A percentile compares a stretch with the other conserved stretches of the same genome.
phyloP scores from a whole-genome alignment of 129 eudicot species.

The Dittrichia graveolens region DNA sequence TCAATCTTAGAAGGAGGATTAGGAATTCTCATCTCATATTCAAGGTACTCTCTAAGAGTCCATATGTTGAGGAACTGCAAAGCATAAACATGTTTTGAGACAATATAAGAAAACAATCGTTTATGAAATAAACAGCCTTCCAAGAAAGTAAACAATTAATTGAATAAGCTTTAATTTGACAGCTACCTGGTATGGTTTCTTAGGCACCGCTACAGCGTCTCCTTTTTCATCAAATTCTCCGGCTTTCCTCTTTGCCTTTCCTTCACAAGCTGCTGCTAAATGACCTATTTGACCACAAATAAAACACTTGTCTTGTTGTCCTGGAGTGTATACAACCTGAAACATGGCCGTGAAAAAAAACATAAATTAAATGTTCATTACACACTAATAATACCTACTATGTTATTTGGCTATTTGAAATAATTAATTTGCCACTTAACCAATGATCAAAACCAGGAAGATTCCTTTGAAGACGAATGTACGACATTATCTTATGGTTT shows the following conservation, averaged over 20 bases:
- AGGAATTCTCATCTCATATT: conserved; percentile 87
- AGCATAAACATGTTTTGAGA: conserved; percentile 11
- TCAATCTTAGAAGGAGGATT: conserved; percentile 65
- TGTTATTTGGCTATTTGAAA: conserved; percentile 4
- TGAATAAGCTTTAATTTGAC: conserved; percentile 1
- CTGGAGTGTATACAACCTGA: conserved; percentile 92
- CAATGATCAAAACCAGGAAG: no score
- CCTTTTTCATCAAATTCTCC: conserved; percentile 49
- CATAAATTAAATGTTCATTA: conserved; percentile 15
- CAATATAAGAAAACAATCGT: neutral
- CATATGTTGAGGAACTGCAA: conserved; percentile 93
- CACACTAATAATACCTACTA: conserved; percentile 16
- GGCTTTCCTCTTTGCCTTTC: conserved; percentile 47
- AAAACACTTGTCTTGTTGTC: conserved; percentile 95
- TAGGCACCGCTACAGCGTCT: conserved; percentile 35
- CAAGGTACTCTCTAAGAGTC: conserved; percentile 93
- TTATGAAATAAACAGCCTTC: neutral
- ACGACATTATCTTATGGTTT: no score
- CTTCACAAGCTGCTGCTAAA: conserved; percentile 64
- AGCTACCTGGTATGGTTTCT: conserved; percentile 46
- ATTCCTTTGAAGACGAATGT: no score
- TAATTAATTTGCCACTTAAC: conserved; percentile 5
- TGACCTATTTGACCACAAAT: conserved; percentile 96
- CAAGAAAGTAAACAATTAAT: neutral
- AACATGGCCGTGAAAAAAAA: neutral